These are phyloP conservation scores for Podaxis rugospora DNA, from an alignment of 768 basidiomycete species.

Conservation along the genomic window DNA sequence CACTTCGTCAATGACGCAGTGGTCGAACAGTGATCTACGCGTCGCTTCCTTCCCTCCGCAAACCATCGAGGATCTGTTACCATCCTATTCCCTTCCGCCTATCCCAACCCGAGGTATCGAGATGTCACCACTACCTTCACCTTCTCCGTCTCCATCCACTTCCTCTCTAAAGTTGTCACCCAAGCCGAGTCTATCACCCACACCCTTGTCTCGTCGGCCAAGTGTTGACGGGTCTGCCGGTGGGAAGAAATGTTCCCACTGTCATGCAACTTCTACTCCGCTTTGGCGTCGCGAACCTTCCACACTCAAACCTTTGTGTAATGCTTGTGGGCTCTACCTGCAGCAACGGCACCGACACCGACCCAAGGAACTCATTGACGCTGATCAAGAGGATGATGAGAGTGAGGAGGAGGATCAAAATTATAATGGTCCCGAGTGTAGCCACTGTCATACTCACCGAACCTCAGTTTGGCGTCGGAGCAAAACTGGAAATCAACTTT, in stretches of 20 bases:
- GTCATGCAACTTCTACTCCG: slow-evolving; percentile 41
- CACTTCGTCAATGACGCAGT: slow-evolving; percentile 1
- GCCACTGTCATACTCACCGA: slow-evolving; percentile 44
- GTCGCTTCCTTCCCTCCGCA: slow-evolving; percentile 1
- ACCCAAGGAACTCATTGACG: slow-evolving; percentile 46
- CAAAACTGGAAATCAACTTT: slow-evolving; percentile 45
- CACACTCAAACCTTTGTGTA: slow-evolving; percentile 41
- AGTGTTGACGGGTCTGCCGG: slow-evolving; percentile 26
- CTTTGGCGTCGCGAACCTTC: slow-evolving; percentile 45
- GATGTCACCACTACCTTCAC: slow-evolving; percentile 30
- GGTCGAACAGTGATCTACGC: slow-evolving; percentile 6
- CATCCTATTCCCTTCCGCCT: slow-evolving; percentile 1
- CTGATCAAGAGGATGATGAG: slow-evolving; percentile 37
- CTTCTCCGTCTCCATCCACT: slow-evolving; percentile 24
- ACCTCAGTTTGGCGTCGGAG: slow-evolving; percentile 49
- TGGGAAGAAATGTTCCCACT: slow-evolving; percentile 41
- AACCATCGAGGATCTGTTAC: slow-evolving; percentile 3
- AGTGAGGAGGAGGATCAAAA: slow-evolving; percentile 36
- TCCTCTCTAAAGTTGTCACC: slow-evolving; percentile 19
- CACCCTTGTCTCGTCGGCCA: slow-evolving; percentile 19
- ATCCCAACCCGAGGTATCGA: slow-evolving; percentile 17
- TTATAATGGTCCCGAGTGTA: slow-evolving; percentile 41
- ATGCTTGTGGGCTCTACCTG: slow-evolving; percentile 44
- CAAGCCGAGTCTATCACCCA: slow-evolving; percentile 16
- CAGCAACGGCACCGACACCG: slow-evolving; percentile 43